Evolutionary conservation across 2,329 filamentous ascomycete genomes (phyloP), one percentile per base, ranked within the genome.

Genomic region (Trichoderma gracile): DNA sequence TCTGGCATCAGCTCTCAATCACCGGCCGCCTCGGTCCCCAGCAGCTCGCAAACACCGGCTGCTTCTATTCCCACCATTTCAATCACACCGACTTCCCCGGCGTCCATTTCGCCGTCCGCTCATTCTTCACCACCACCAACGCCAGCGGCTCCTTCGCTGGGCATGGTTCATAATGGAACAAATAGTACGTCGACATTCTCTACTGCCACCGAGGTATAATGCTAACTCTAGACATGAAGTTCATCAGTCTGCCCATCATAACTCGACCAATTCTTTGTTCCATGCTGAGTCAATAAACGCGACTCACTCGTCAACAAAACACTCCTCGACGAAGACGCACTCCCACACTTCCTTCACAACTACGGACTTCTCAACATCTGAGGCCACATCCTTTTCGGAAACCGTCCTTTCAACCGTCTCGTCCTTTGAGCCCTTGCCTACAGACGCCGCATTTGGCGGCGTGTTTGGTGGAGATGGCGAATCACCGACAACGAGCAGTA

Each of bases 31-130:
- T 49, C 54, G 14, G 52, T 46, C 14, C 17, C 56, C 14, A 43
- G 49, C 15, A 56, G 33, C 25, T 43, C 62, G 33, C 33, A 38
- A 25, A 23, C 62, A 6, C 57, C 52, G 33, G 33, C 10, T 14
- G 9, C n/a, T 27, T 17, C 25, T 27, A 27, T 50, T n/a, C 9
- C 25, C 25, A 12, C 23, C 15, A 5, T 27, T 8, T 19, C 47
- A 15, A 27, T 17, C 15, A 23, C 52, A 12, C 5, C 21, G n/a
- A n/a, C 52, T 42, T 25, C 58, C 67, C 52, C 50, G 65, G 59
- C 58, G 49, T 45, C 55, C 2, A n/a, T 65, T 53, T 63, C 74
- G 73, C 63, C 75, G 72, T 73, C 75, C 69, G 62, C 70, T 73
- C 74, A 69, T 71, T 74, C 66, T 38, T 43, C 59, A 54, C 42